A percentile compares a stretch with the other conserved stretches of the same genome.
Evolutionary conservation across 306 rosid genomes (phyloP).

Genomic region (Biancaea sappan): DNA sequence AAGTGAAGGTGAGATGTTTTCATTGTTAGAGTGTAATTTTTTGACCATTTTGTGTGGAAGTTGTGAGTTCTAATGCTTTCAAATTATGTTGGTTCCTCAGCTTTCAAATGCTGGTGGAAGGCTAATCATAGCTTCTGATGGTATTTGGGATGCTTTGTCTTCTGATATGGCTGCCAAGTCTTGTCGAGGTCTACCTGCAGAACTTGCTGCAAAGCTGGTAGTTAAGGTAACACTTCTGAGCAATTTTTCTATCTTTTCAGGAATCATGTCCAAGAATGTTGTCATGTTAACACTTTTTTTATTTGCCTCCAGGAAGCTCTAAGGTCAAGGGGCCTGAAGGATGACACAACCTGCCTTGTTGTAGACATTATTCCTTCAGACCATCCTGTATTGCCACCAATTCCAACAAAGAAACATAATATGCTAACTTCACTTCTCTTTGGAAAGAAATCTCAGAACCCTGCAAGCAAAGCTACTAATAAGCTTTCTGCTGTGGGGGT

Average conservation of each 20-base stretch:
- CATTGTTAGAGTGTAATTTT: slow-evolving; percentile 15
- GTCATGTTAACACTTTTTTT: slow-evolving; percentile 20
- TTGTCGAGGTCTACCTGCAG: slow-evolving; percentile 96
- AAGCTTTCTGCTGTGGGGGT: slow-evolving; percentile 94
- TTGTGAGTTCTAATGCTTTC: slow-evolving; percentile 18
- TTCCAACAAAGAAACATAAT: slow-evolving; percentile 74
- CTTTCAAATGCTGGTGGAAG: slow-evolving; percentile 96
- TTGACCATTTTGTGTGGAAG: slow-evolving; percentile 10
- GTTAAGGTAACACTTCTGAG: slow-evolving; percentile 69
- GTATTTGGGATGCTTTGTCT: slow-evolving; percentile 96
- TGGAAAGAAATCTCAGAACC: slow-evolving; percentile 76
- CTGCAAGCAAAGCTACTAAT: slow-evolving; percentile 65
- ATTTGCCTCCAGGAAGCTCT: slow-evolving; percentile 73
- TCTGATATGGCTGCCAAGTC: slow-evolving; percentile 86
- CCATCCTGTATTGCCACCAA: slow-evolving; percentile 69
- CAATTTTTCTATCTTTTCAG: slow-evolving; percentile 15
- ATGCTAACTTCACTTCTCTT: slow-evolving; percentile 65
- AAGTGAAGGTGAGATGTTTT: slow-evolving; percentile 77
- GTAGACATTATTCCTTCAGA: slow-evolving; percentile 94
- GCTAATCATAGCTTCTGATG: slow-evolving; percentile 97
- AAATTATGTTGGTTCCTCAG: slow-evolving; percentile 47
- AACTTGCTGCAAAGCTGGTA: slow-evolving; percentile 97
- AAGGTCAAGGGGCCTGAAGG: slow-evolving; percentile 96
- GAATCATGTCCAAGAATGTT: slow-evolving; percentile 26
- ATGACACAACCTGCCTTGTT: slow-evolving; percentile 97